Percentiles rank a stretch among this genome's conserved stretches.
Conservation (phyloP, 2,329 filamentous ascomycete species). For the Xylariaceae sp. region DNA sequence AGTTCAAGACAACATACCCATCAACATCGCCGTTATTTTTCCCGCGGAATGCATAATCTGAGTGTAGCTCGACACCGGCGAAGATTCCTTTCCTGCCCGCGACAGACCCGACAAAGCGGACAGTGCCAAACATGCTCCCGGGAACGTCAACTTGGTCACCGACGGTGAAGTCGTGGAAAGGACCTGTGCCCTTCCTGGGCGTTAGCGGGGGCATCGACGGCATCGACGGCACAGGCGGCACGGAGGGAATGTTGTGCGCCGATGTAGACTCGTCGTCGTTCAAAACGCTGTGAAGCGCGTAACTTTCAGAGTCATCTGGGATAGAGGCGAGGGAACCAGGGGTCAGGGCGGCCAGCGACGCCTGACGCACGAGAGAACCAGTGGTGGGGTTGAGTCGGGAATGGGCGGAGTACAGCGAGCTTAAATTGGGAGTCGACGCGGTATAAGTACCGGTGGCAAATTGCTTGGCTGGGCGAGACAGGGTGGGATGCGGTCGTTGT, state of each 20-base stretch:
- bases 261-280: conserved; percentile 39
- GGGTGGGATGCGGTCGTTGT: conserved; percentile 26
- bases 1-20: conserved; percentile 53
- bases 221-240: no score
- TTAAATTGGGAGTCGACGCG: conserved; percentile 58
- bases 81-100: conserved; percentile 87
- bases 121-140: conserved; percentile 83
- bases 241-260: conserved; percentile 27
- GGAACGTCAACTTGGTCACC: conserved; percentile 89
- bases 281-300: conserved; percentile 55
- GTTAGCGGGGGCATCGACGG: conserved; percentile 54
- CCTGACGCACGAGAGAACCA: conserved; percentile 60
- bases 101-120: conserved; percentile 85
- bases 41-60: conserved; percentile 74
- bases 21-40: conserved; percentile 98
- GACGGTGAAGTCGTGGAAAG: conserved; percentile 57
- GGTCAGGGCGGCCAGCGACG: conserved; percentile 66
- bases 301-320: conserved; percentile 62
- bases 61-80: conserved; percentile 82
- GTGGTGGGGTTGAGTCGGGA: conserved; percentile 42
- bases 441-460: conserved; percentile 42
- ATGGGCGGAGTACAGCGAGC: conserved; percentile 47
- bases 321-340: conserved; percentile 59
- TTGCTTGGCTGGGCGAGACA: conserved; percentile 41
- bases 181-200: conserved; percentile 45